Evolutionary conservation across 257 asterid genomes (phyloP).

Genomic region (Solanum arcanum): DNA sequence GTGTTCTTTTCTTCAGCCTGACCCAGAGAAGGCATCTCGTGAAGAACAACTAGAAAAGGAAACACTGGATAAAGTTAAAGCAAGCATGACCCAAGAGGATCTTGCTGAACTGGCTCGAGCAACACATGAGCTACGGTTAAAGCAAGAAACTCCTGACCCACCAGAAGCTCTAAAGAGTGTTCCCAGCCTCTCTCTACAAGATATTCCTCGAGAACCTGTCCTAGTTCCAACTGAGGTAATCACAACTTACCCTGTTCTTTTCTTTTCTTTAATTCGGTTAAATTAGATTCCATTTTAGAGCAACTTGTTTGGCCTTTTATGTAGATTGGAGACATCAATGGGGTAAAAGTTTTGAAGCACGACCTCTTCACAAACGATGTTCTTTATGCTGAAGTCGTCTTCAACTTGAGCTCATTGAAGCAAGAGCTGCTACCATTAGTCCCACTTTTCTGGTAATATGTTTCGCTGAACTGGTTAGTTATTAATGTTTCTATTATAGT

Average conservation of each 20-base stretch:
- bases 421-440: constrained; percentile 92
- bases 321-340: constrained; percentile 76
- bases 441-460: constrained; percentile 92
- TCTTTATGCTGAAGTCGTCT: constrained; percentile 90
- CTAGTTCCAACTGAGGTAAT: constrained; percentile 83
- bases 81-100: constrained; percentile 85
- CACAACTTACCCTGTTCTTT: neutral
- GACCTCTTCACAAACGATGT: constrained; percentile 97
- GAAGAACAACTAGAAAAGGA: constrained; percentile 82
- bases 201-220: constrained; percentile 77
- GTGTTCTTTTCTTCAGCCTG: constrained; percentile 56
- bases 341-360: constrained; percentile 67
- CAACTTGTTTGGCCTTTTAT: constrained; percentile 11
- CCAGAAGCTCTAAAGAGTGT: constrained; percentile 92
- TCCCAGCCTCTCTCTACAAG: constrained; percentile 79
- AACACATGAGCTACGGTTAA: constrained; percentile 74
- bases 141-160: constrained; percentile 98
- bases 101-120: constrained; percentile 97
- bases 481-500: neutral
- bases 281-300: constrained; percentile 5
- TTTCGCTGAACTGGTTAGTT: neutral
- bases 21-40: constrained; percentile 79
- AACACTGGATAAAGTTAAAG: constrained; percentile 59
- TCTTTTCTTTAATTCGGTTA: neutral
- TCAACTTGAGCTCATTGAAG: constrained; percentile 78